Base-by-base conservation (phyloP, 2,329 filamentous ascomycete genomes). In the Elsinoe arachidis region DNA sequence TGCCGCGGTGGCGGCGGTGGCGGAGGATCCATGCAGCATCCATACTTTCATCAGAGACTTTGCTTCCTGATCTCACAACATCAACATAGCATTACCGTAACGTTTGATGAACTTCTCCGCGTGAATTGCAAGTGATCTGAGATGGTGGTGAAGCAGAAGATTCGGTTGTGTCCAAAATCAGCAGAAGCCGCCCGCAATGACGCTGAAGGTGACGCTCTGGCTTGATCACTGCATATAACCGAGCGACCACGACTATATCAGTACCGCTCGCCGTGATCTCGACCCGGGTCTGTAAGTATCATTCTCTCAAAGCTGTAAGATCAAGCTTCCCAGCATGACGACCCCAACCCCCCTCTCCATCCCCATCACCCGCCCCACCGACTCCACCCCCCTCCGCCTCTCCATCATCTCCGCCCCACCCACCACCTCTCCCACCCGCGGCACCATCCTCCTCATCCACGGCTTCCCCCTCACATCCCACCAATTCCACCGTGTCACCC, bases 401-500 rank as follows among this genome's bases (percentile, higher is more conserved):
- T 34, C 26, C 23, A 34, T 15, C 15, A 51, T 51, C 46, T 17
- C 26, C 23, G 26, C 26, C 26, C 46, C 46, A 51, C 10, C 46
- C 26, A 17, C n/a, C 46, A 35, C 46, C 46, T 34, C 26, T 30
- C 21, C 14, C 26, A 5, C 15, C 26, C 26, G 14, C 10, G 70
- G 72, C n/a, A 63, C 66, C 33, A 70, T 74, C n/a, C 59, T 76
- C 19, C 58, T 64, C 30, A 73, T 77, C 34, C 74, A 77, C 56
- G 73, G 73, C 58, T 77, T 74, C 58, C 74, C 74, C 2, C 69
- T 77, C 60, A 74, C 73, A 7, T 73, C 70, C 1, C 73, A 76
- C 59, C 73, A 70, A 57, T 70, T 67, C 58, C 63, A 68, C 9
- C 63, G 67, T 57, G 67, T 69, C 12, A 64, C 69, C 35, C 59